Evolutionary conservation across 345 rosid species (phyloP), one percentile per base, ranked within the genome.

Genomic region (Dimocarpus longan): DNA sequence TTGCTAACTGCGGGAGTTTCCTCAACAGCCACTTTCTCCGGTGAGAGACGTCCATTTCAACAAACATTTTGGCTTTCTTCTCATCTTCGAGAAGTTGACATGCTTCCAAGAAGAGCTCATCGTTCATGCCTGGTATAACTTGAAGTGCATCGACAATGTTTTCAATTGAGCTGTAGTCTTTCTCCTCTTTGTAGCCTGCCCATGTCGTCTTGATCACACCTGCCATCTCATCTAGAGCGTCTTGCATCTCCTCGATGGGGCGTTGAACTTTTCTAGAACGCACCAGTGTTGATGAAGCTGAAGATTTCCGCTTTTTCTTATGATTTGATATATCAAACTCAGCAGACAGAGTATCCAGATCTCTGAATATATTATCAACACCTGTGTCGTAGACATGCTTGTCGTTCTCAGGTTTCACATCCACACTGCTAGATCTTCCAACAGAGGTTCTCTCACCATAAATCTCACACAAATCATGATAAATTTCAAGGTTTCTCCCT

Each of bases 91-190:
- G 80, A 48, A 87, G 85, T 71, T 81, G 74, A 77, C 86, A 84
- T 21, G 92, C 87, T 66, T 89, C 90, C 78, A 87, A 78, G 79
- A 87, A 87, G 66, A 84, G 85, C 77, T 80, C 90, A 1, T 85
- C 89, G 8, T 87, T 84, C 90, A 85, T 85, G 44, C 76, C 88
- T 3, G 87, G 89, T 66, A 87, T 76, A 50, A 84, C 82, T 71
- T 85, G 87, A 72, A 89, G 90, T 50, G 92, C 87, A 68, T 81
- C 81, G 1, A 89, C 92, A 48, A 89, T 77, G 69, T 62, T 79
- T 77, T 88, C 86, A 5, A 88, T 80, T 22, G 88, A 81, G 73
- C 81, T 68, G 44, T 26, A 62, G 42, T 80, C 80, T 60, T 56
- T 73, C 3, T 42, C 56, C 57, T 63, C 80, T 63, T 28, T 73